These are phyloP conservation scores for Blastobotrys persicus DNA, from an alignment of 1,139 yeast genomes.

Conservation along the genomic window DNA sequence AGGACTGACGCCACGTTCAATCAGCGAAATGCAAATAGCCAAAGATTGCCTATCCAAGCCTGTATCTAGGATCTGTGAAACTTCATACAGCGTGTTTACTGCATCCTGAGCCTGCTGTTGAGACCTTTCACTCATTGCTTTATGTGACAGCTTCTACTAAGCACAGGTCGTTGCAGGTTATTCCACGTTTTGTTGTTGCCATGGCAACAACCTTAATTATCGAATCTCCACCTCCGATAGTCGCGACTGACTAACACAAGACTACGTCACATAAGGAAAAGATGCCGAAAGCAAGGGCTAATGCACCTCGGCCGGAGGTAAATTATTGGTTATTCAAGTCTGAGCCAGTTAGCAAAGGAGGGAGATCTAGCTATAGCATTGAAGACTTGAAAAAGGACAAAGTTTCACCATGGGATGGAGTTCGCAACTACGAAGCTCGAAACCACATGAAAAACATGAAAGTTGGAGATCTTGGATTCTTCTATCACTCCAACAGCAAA, in stretches of 20 bases:
- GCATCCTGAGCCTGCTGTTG: conserved; percentile 20
- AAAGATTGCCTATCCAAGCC: conserved; percentile 30
- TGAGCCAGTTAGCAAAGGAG: conserved; percentile 49
- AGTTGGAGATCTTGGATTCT: conserved; percentile 46
- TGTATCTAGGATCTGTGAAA: conserved; percentile 34
- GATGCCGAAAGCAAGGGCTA: conserved; percentile 7
- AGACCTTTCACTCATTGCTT: background rate
- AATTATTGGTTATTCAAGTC: conserved; percentile 54
- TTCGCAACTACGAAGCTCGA: conserved; percentile 53
- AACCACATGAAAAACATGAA: conserved; percentile 49
- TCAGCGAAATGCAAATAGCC: conserved; percentile 28
- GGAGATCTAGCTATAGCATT: conserved; percentile 49
- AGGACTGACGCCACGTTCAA: conserved; percentile 33
- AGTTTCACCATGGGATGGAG: conserved; percentile 54
- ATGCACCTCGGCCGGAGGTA: conserved; percentile 18
- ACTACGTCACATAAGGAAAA: background rate
- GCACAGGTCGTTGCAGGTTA: too few relatives aligned
- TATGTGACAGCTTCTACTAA: background rate
- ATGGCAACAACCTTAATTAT: too few relatives aligned
- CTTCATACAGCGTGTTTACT: conserved; percentile 28
- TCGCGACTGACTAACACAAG: too few relatives aligned
- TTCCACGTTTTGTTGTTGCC: too few relatives aligned
- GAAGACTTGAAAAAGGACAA: conserved; percentile 42
- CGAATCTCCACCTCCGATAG: too few relatives aligned
- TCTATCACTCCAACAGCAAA: conserved; percentile 54